A percentile compares a stretch with the other conserved stretches of the same genome.
Evolutionary conservation across 2,329 filamentous ascomycete species (phyloP).

Genomic region (Ophiostoma himal-ulmi): DNA sequence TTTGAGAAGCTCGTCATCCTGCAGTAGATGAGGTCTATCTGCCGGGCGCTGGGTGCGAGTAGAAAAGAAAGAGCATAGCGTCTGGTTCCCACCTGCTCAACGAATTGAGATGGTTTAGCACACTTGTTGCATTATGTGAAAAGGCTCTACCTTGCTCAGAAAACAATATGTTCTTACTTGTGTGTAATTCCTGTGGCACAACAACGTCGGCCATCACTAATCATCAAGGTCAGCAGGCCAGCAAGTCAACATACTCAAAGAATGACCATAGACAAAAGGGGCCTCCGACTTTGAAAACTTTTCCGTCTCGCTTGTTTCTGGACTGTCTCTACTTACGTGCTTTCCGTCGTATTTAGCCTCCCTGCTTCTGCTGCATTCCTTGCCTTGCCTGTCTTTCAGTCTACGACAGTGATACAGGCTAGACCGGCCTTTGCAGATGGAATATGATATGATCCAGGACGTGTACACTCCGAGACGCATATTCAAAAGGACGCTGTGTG

Average conservation of each 20-base stretch:
- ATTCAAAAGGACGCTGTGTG: neutral
- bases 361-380: neutral
- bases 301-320: neutral
- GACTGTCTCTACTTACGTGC: too few relatives aligned
- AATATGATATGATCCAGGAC: neutral
- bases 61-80: neutral
- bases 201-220: neutral
- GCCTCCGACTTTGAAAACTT: neutral
- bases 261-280: neutral
- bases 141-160: too few relatives aligned
- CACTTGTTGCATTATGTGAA: neutral
- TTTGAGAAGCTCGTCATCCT: conserved; percentile 28
- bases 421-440: neutral
- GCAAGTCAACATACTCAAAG: neutral
- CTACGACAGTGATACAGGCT: neutral
- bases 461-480: neutral
- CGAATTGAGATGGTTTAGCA: neutral
- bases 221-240: neutral
- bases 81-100: neutral
- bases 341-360: too few relatives aligned
- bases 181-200: neutral
- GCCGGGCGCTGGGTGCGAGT: too few relatives aligned
- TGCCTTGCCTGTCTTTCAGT: too few relatives aligned
- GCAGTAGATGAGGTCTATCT: neutral
- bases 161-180: neutral